These are phyloP conservation scores for Xerocomus amazonicus DNA, from an alignment of 1,284 basidiomycete species.

Conservation along the genomic window DNA sequence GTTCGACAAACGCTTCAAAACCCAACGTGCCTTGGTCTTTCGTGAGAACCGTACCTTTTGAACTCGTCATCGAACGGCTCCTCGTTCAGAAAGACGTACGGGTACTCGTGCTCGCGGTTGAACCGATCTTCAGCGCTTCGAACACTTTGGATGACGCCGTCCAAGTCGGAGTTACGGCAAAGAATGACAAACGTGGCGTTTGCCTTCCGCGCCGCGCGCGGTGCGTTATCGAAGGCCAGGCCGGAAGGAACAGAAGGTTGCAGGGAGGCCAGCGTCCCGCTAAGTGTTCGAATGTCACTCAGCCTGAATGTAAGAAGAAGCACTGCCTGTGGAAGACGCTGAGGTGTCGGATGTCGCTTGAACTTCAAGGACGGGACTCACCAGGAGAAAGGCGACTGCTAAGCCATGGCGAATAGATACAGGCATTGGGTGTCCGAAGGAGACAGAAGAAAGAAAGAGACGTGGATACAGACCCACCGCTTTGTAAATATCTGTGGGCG, in stretches of 20 bases:
- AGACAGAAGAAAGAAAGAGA: background rate
- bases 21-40: conserved; percentile 1
- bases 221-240: background rate
- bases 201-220: conserved; percentile 12
- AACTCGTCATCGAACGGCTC: conserved; percentile 67
- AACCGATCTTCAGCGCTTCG: conserved; percentile 57
- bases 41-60: conserved; percentile 43
- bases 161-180: conserved; percentile 42
- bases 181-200: conserved; percentile 33
- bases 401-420: conserved; percentile 23
- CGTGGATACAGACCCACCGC: background rate
- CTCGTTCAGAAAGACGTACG: conserved; percentile 73
- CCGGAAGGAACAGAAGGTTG: background rate
- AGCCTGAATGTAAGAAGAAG: conserved; percentile 15
- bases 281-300: background rate
- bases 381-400: conserved; percentile 18
- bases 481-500: conserved; percentile 12
- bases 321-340: conserved; percentile 4
- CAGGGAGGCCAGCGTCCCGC: conserved; percentile 4
- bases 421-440: conserved; percentile 10
- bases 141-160: conserved; percentile 52
- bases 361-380: conserved; percentile 11
- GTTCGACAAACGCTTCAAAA: conserved; percentile 24
- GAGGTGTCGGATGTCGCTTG: background rate
- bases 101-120: conserved; percentile 61